Evolutionary conservation across 192 early-diverging fungal genomes (phyloP).

Genomic region (Coemansia sp.): DNA sequence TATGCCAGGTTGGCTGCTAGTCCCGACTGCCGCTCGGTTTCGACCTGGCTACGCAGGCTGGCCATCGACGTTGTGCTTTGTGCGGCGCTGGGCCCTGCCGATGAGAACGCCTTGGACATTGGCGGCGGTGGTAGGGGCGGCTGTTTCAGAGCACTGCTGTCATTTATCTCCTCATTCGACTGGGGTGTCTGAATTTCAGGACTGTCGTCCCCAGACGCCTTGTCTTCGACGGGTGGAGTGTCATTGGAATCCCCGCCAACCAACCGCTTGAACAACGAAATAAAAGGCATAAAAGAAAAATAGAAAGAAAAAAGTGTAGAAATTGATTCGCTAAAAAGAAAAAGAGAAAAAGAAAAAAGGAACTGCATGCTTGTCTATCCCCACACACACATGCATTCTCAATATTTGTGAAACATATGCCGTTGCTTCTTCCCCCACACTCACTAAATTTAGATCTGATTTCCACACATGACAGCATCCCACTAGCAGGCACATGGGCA

Average conservation of each 20-base stretch:
- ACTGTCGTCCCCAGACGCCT: neutral
- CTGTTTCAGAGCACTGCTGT: neutral
- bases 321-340: neutral
- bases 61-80: constrained; percentile 20
- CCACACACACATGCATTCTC: neutral
- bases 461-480: neutral
- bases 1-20: constrained; percentile 32
- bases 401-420: neutral
- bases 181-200: neutral
- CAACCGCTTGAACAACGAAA: constrained; percentile 11
- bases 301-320: neutral
- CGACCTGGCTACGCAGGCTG: constrained; percentile 35
- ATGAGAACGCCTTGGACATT: neutral
- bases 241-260: neutral
- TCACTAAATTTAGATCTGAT: neutral
- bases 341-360: neutral
- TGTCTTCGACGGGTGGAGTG: neutral
- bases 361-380: neutral
- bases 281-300: neutral
- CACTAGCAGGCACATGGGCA: neutral
- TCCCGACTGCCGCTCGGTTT: constrained; percentile 24
- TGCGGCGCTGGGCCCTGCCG: neutral
- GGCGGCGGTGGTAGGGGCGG: constrained; percentile 20
- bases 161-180: neutral
- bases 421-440: neutral